These are phyloP conservation scores for Solanum megistacrolobum DNA, from an alignment of 257 asterid genomes.

Conservation along the genomic window DNA sequence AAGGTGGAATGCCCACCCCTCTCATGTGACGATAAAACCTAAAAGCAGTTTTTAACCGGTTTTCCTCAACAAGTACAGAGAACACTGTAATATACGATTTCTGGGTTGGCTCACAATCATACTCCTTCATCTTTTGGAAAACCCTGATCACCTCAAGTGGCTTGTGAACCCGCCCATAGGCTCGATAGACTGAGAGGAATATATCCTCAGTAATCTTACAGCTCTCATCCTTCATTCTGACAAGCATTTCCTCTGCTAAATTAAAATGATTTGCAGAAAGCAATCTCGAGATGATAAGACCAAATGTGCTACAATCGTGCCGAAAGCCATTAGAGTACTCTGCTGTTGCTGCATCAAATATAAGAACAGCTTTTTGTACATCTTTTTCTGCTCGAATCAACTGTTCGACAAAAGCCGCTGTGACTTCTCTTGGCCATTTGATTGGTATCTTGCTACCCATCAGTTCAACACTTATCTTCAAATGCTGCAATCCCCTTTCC, in stretches of 20 bases:
- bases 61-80: slow-evolving; percentile 69
- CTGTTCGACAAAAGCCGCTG: slow-evolving; percentile 64
- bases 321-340: slow-evolving; percentile 70
- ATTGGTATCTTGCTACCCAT: slow-evolving; percentile 40
- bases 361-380: slow-evolving; percentile 57
- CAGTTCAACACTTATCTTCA: neutral
- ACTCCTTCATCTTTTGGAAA: slow-evolving; percentile 60
- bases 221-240: slow-evolving; percentile 62
- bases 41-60: slow-evolving; percentile 70
- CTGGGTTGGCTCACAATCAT: slow-evolving; percentile 54
- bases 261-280: slow-evolving; percentile 63
- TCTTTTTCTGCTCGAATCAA: slow-evolving; percentile 63
- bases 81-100: slow-evolving; percentile 69
- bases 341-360: slow-evolving; percentile 83
- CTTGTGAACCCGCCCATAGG: slow-evolving; percentile 80
- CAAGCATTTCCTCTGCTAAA: slow-evolving; percentile 60
- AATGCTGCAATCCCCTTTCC: neutral
- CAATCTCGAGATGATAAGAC: slow-evolving; percentile 44
- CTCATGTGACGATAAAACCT: slow-evolving; percentile 68
- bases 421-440: slow-evolving; percentile 77
- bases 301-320: slow-evolving; percentile 55
- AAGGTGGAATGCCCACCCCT: slow-evolving; percentile 53
- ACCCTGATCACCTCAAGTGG: slow-evolving; percentile 70
- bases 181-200: slow-evolving; percentile 52
- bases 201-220: slow-evolving; percentile 49